Base-by-base conservation (phyloP, 345 rosid genomes). In the Trapa bicornis region DNA sequence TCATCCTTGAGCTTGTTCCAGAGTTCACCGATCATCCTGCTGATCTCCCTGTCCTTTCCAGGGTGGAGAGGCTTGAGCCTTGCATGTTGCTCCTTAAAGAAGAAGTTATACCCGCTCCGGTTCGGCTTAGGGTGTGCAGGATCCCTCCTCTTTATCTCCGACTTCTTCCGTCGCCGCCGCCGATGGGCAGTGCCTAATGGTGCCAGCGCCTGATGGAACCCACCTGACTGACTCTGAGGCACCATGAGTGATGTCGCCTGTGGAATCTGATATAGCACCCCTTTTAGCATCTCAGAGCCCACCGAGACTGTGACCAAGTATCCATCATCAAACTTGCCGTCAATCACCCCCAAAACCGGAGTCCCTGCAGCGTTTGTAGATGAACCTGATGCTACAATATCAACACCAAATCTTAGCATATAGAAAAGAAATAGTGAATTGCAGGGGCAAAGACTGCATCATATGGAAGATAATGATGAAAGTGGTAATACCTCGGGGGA, bases 51-150 rank as follows among this genome's bases (percentile, higher is more conserved):
- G 73, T 91, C 96, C 75, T 89, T 91, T 64, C 99, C 97, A 4
- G 99, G 97, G 74, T 91, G 79, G 56, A 89, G 93, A 1, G 93
- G 96, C 71, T 91, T 95, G 72, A 95, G 81, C 72, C 91, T 85
- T 1, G 96, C 96, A 8, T 91, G 96, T 74, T 95, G 99, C 77
- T 95, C 99, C 0, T 96, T 89, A 61, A 94, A 94, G 80, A 91
- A 94, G 86, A 94, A 94, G 79, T 91, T 94, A 33, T 94, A 94
- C 0, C 97, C 97, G 22, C 96, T 95, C 80, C 96, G 77, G 68
- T 91, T 95, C 0, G 97, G 95, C 54, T 95, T 91, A 0, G 99
- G 99, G 80, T 85, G 97, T 76, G 82, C 83, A 43, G 99, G 99
- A 78, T 95, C 99, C 56, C 97, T 86, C 74, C 88, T 87, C 74